Base-by-base conservation (phyloP, 441 rosid species). In the Corymbia citriodora region DNA sequence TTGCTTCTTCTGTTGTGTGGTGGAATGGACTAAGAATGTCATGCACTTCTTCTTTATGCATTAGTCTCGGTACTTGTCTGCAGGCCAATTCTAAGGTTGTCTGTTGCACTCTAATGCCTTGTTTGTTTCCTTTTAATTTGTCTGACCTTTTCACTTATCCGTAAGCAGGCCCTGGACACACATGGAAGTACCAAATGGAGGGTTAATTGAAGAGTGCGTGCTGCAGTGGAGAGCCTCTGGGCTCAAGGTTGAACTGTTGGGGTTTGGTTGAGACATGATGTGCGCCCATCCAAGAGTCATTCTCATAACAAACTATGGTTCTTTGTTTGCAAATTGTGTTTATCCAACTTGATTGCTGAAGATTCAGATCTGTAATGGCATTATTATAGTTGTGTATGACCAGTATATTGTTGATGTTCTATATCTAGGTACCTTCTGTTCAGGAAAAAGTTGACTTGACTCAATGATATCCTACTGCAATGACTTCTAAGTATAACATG, bases 121-220 rank as follows among this genome's bases (percentile, higher is more conserved):
- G 87, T 45, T 19, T 82, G n/a, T 29, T 53, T 82, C 8, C 31
- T 36, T 23, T 57, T 59, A 59, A 36, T 33, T 48, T 36, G 29
- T 33, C 21, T 55, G 29, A 33, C 49, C 74, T 29, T 88, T 88
- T 54, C 65, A 61, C 70, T 31, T 14, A n/a, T 55, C 33, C 11
- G 53, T 91, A 88, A 93, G 55, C 93, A 97, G 99, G 99, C 99
- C 86, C 92, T 97, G 94, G 97, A 97, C 94, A 96, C 96, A 11
- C 98, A 96, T 92, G 99, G 99, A 91, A 95, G 90, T 93, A 97
- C 98, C 87, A 96, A 97, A 94, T 97, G 99, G 98, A 96, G 97
- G 97, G 97, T 97, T 82, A 97, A 97, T 90, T 92, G 91, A 92
- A 94, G 92, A 92, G 94, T 97, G 68, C 96, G 96, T 93, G 92